These are phyloP conservation scores for Lophiotrema nucula DNA, from an alignment of 495 filamentous ascomycete species.

Conservation along the genomic window DNA sequence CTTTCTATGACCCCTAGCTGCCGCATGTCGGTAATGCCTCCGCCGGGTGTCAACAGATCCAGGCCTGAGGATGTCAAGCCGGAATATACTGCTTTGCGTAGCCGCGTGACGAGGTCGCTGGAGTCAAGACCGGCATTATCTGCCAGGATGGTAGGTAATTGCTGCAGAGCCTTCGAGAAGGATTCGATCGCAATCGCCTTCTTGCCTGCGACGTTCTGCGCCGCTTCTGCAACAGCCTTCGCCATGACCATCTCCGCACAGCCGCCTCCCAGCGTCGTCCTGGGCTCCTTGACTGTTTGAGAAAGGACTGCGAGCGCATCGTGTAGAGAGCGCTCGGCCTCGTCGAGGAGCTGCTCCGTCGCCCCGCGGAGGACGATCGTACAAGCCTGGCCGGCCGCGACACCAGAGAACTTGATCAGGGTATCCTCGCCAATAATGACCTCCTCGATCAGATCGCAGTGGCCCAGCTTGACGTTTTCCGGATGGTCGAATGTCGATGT, in stretches of 20 bases:
- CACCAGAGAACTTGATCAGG: conserved; percentile 94
- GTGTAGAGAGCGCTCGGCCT: conserved; percentile 92
- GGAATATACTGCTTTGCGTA: conserved; percentile 90
- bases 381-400: conserved; percentile 90
- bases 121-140: conserved; percentile 97
- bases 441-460: conserved; percentile 95
- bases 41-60: conserved; percentile 84
- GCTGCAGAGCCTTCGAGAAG: conserved; percentile 83
- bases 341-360: conserved; percentile 93
- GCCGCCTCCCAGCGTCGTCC: conserved; percentile 90
- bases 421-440: conserved; percentile 97
- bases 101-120: conserved; percentile 84
- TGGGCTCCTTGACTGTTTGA: conserved; percentile 91
- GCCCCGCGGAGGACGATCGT: conserved; percentile 96
- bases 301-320: conserved; percentile 96
- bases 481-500: conserved; percentile 97
- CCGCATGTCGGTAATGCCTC: conserved; percentile 93
- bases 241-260: conserved; percentile 99
- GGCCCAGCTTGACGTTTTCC: conserved; percentile 91
- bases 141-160: conserved; percentile 93
- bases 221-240: conserved; percentile 92
- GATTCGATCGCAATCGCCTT: conserved; percentile 89
- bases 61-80: conserved; percentile 89
- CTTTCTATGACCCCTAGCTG: conserved; percentile 96
- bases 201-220: conserved; percentile 93